Percentiles rank a stretch among this genome's conserved stretches.
Evolutionary conservation across 2,329 filamentous ascomycete species (phyloP).

Genomic region (Trichothecium roseum): DNA sequence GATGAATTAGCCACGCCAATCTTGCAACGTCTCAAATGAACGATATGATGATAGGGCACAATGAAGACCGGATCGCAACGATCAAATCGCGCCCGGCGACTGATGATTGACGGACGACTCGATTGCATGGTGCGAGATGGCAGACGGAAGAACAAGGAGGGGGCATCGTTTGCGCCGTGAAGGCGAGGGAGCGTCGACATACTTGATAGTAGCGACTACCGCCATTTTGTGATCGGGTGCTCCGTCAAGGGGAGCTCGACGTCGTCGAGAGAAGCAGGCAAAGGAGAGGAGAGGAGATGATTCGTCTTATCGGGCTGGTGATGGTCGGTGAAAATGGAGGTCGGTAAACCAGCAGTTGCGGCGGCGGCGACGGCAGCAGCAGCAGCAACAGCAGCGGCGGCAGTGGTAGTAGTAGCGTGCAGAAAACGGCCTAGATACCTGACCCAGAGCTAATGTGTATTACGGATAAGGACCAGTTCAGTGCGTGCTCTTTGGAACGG

Average conservation of each 20-base stretch:
- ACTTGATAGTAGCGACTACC: slow-evolving; percentile 58
- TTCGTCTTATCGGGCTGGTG: slow-evolving; percentile 3
- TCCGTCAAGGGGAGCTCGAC: slow-evolving; percentile 26
- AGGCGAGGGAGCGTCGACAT: slow-evolving; percentile 20
- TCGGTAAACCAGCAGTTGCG: background rate
- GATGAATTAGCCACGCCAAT: background rate
- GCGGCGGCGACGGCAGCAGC: slow-evolving; percentile 3
- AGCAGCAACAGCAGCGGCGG: slow-evolving; percentile 3
- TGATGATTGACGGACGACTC: background rate
- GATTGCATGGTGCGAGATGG: slow-evolving; percentile 6
- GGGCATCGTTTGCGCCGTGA: slow-evolving; percentile 3
- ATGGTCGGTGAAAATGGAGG: slow-evolving; percentile 6
- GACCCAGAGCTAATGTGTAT: background rate
- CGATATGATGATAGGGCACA: background rate
- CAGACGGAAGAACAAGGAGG: slow-evolving; percentile 7
- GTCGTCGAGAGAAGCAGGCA: background rate
- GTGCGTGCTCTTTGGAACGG: background rate
- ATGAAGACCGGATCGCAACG: background rate
- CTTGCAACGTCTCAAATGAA: background rate
- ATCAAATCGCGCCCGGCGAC: background rate
- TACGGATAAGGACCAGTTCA: background rate
- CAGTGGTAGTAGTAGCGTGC: slow-evolving; percentile 2
- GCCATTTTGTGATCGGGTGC: slow-evolving; percentile 34
- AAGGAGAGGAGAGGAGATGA: slow-evolving; percentile 2
- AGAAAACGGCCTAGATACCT: no score